A percentile compares a stretch with the other conserved stretches of the same genome.
phyloP scores from a whole-genome alignment of 2,329 filamentous ascomycete genomes.

The Blumeria graminis region DNA sequence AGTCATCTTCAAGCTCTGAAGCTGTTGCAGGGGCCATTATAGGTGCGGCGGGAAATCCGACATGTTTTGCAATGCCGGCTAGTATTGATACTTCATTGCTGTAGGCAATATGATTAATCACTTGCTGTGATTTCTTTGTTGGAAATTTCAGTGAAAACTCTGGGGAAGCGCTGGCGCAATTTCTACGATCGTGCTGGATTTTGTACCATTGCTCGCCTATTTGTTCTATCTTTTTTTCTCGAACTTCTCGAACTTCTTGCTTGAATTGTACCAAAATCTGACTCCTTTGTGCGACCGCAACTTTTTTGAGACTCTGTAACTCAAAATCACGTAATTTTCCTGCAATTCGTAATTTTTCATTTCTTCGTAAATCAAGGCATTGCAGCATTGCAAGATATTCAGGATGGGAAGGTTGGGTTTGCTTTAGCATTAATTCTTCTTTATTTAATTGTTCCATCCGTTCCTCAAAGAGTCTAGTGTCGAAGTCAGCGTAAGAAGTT shows the following conservation, averaged over 20 bases:
- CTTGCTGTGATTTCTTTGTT: constrained; percentile 48
- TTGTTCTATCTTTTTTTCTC: constrained; percentile 55
- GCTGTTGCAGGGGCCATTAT: constrained; percentile 48
- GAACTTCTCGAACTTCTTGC: constrained; percentile 59
- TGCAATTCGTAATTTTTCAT: constrained; percentile 56
- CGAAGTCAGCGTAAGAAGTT: neutral
- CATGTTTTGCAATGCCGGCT: constrained; percentile 76
- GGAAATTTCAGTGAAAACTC: constrained; percentile 69
- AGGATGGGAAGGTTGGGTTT: constrained; percentile 50
- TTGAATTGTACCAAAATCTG: constrained; percentile 82
- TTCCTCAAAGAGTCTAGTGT: constrained; percentile 58
- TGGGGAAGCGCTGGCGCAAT: constrained; percentile 50
- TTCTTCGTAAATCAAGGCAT: constrained; percentile 58
- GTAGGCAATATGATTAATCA: constrained; percentile 71
- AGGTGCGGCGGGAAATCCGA: constrained; percentile 90
- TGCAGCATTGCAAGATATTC: constrained; percentile 80
- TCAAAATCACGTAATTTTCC: constrained; percentile 51
- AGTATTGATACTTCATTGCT: constrained; percentile 86
- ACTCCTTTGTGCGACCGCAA: constrained; percentile 56
- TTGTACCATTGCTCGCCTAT: constrained; percentile 82
- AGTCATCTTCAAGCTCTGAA: constrained; percentile 60
- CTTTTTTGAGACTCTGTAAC: constrained; percentile 44
- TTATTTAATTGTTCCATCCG: constrained; percentile 57
- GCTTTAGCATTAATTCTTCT: constrained; percentile 36
- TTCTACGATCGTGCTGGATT: constrained; percentile 70